Percentiles rank a stretch among this genome's conserved stretches.
Conservation (phyloP, 2,329 filamentous ascomycete species). For the Epichloe glyceriae region DNA sequence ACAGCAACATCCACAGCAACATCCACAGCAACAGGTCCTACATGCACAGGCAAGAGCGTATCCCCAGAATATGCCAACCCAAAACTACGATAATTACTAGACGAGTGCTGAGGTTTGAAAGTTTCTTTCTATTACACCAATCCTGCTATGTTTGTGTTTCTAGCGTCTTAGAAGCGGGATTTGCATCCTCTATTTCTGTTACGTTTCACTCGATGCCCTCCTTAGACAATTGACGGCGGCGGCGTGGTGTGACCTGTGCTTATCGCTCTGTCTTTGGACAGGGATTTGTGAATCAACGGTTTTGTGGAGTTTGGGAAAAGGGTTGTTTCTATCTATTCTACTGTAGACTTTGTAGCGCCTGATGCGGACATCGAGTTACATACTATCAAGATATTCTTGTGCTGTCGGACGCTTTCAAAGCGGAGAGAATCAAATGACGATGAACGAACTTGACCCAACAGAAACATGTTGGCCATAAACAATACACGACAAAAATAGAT, state of each 20-base stretch:
- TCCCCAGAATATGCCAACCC: slow-evolving; percentile 25
- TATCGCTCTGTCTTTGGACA: neutral
- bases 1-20: slow-evolving; percentile 21
- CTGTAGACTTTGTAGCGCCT: neutral
- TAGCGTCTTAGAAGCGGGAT: neutral
- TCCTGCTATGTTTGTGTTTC: neutral
- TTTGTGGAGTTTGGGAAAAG: neutral
- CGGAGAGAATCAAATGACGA: neutral
- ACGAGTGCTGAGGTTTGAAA: neutral
- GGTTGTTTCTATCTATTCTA: neutral
- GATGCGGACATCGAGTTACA: neutral
- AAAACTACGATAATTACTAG: slow-evolving; percentile 25
- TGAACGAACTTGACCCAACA: neutral
- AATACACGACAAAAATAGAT: neutral
- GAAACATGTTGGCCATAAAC: neutral
- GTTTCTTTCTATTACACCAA: neutral
- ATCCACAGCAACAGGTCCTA: slow-evolving; percentile 17
- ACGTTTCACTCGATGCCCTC: neutral
- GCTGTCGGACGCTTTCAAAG: neutral
- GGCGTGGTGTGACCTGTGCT: neutral
- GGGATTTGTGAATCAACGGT: neutral
- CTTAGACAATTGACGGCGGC: neutral
- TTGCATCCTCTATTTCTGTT: neutral
- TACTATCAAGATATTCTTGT: neutral
- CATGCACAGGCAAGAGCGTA: slow-evolving; percentile 30